Evolutionary conservation across 2,329 filamentous ascomycete genomes (phyloP).

Genomic region (Botrytis cinerea): DNA sequence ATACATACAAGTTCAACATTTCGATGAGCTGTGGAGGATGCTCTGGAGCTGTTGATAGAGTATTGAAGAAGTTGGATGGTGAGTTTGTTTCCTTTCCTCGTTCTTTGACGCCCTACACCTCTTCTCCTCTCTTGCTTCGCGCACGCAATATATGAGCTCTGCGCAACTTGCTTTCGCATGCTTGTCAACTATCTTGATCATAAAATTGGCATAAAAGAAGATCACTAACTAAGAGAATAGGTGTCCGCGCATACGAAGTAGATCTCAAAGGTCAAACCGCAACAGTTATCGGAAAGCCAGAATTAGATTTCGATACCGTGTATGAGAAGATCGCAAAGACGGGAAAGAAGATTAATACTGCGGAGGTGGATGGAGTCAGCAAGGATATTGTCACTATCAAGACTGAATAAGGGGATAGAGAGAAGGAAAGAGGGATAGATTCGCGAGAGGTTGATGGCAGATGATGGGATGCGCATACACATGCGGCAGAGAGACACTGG

Average conservation of each 20-base stretch:
- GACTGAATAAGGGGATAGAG: no score
- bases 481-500: not conserved
- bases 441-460: not conserved
- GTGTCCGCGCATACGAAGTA: conserved; percentile 83
- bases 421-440: not conserved
- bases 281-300: conserved; percentile 69
- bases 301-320: conserved; percentile 75
- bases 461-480: not conserved
- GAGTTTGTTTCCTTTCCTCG: conserved; percentile 38
- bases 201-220: not conserved
- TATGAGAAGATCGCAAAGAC: conserved; percentile 92
- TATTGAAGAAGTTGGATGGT: conserved; percentile 92
- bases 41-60: conserved; percentile 89
- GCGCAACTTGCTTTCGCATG: not conserved
- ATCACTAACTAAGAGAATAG: conserved; percentile 49
- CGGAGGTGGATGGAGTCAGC: conserved; percentile 66
- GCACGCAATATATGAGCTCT: not conserved
- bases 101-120: not conserved
- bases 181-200: not conserved
- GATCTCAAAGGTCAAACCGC: conserved; percentile 85
- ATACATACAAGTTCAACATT: conserved; percentile 95
- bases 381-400: conserved; percentile 54
- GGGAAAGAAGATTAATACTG: conserved; percentile 84
- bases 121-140: not conserved
- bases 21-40: conserved; percentile 94